phyloP scores from a whole-genome alignment of 2,329 filamentous ascomycete genomes.

The Chrysoporthe deuterocubensis region DNA sequence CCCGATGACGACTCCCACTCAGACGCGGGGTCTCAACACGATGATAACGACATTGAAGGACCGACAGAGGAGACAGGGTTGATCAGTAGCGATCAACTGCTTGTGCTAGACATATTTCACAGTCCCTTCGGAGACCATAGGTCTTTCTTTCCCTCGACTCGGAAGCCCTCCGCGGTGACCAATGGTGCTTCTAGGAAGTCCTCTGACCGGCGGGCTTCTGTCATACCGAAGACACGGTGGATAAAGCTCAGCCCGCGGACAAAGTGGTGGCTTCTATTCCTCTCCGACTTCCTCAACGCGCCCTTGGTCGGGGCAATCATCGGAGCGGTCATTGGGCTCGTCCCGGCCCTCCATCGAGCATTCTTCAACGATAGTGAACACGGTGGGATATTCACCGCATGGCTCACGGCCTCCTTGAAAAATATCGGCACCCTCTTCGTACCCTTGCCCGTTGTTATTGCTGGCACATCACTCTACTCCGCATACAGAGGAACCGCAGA shows the following conservation, averaged over 20 bases:
- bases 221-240: constrained; percentile 37
- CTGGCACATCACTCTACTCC: constrained; percentile 66
- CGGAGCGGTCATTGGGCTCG: constrained; percentile 63
- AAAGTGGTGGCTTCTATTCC: constrained; percentile 42
- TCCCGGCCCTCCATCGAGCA: constrained; percentile 60
- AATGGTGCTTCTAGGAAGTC: not conserved
- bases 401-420: constrained; percentile 64
- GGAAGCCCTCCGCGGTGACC: constrained; percentile 10
- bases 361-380: constrained; percentile 63
- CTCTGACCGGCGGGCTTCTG: constrained; percentile 31
- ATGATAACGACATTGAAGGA: constrained; percentile 32
- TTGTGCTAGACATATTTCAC: constrained; percentile 22
- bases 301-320: constrained; percentile 63
- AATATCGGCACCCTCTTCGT: constrained; percentile 69
- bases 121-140: constrained; percentile 28
- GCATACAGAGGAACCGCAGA: constrained; percentile 51
- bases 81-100: constrained; percentile 39
- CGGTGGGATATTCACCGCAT: constrained; percentile 68
- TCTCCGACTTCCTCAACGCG: constrained; percentile 60
- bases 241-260: constrained; percentile 33
- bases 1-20: constrained; percentile 37
- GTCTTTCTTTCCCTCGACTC: constrained; percentile 39
- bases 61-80: constrained; percentile 54
- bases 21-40: constrained; percentile 29
- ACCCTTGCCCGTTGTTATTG: constrained; percentile 66